A percentile compares a stretch with the other conserved stretches of the same genome.
phyloP scores from a whole-genome alignment of 148 eudicot species.

The Vaccinium macrocarpon region DNA sequence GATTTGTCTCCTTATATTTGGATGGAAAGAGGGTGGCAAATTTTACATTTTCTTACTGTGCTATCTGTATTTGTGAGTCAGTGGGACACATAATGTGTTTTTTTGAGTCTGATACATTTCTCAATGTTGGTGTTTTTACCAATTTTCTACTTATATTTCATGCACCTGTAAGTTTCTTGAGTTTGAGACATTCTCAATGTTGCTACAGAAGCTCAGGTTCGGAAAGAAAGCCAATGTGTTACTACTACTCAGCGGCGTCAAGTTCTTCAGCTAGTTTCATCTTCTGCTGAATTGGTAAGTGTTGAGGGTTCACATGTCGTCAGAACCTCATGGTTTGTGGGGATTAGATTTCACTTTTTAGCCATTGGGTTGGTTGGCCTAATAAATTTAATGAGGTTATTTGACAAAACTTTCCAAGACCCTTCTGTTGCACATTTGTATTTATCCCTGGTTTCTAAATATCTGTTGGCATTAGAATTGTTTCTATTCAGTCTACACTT shows the following conservation, averaged over 20 bases:
- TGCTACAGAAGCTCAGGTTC: conserved; percentile 17
- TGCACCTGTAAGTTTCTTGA: not conserved
- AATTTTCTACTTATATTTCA: not conserved
- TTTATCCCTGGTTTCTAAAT: not conserved
- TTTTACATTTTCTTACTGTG: not conserved
- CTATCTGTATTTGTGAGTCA: not conserved
- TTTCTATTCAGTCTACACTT: not conserved
- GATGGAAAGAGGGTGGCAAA: not conserved
- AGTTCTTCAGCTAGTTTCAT: conserved; percentile 20
- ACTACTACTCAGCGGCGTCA: conserved; percentile 18
- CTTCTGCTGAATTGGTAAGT: conserved; percentile 24
- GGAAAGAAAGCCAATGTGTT: conserved; percentile 18
- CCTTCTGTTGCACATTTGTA: not conserved
- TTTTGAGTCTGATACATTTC: not conserved
- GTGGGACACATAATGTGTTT: not conserved
- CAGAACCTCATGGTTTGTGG: not conserved
- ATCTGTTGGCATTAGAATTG: not conserved
- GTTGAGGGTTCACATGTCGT: conserved; percentile 7
- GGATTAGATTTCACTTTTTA: not conserved
- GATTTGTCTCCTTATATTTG: not conserved
- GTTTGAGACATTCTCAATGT: not conserved
- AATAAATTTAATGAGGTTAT: not conserved
- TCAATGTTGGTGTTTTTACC: not conserved
- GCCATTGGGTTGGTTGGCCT: not conserved
- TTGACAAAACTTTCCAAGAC: not conserved